phyloP scores from a whole-genome alignment of 805 yeast genomes.

The Barnettozyma botsteinii region DNA sequence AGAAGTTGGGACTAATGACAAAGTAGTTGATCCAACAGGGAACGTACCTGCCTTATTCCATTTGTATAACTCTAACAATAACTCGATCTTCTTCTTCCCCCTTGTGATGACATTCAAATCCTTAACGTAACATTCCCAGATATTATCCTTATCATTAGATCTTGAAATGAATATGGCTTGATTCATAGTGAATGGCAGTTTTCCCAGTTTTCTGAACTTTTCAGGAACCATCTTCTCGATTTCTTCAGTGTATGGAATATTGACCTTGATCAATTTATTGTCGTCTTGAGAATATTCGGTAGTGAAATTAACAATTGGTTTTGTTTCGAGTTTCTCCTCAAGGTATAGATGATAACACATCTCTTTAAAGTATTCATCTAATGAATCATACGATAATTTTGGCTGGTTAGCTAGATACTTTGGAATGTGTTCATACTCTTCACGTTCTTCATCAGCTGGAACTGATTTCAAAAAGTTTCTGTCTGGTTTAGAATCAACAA shows the following conservation, averaged over 20 bases:
- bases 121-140: slow-evolving; percentile 58
- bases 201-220: slow-evolving; percentile 46
- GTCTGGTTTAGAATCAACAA: neutral
- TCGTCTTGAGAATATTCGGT: slow-evolving; percentile 49
- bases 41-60: slow-evolving; percentile 51
- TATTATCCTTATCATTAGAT: slow-evolving; percentile 40
- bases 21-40: slow-evolving; percentile 37
- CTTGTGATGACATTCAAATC: slow-evolving; percentile 31
- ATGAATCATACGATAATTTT: slow-evolving; percentile 40
- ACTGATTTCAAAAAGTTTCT: slow-evolving; percentile 7
- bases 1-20: slow-evolving; percentile 52
- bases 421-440: slow-evolving; percentile 24
- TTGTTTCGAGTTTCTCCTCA: slow-evolving; percentile 50
- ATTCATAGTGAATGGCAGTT: slow-evolving; percentile 51
- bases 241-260: slow-evolving; percentile 40
- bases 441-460: slow-evolving; percentile 18
- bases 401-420: slow-evolving; percentile 30
- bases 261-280: slow-evolving; percentile 36
- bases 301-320: slow-evolving; percentile 41
- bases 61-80: slow-evolving; percentile 46
- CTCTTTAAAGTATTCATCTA: slow-evolving; percentile 49
- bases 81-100: slow-evolving; percentile 31
- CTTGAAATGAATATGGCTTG: slow-evolving; percentile 52
- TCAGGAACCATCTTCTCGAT: slow-evolving; percentile 46
- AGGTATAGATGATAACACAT: slow-evolving; percentile 56